Evolutionary conservation across 2,329 filamentous ascomycete species (phyloP).

Genomic region (Hypoxylon sp.): DNA sequence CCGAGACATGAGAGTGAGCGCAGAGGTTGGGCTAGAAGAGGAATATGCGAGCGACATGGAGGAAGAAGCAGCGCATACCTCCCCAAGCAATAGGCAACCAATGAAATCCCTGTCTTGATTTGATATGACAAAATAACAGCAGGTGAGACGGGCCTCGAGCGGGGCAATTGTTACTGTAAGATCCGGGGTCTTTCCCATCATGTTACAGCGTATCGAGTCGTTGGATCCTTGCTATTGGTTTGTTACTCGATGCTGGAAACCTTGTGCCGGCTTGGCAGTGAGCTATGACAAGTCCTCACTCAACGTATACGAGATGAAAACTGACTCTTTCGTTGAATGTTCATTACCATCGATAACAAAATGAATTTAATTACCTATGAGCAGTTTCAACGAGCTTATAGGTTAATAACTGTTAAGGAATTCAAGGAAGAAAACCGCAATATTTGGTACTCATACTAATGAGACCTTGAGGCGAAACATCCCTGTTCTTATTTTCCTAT

Average conservation of each 20-base stretch:
- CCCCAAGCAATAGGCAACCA: slow-evolving; percentile 15
- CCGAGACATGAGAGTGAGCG: slow-evolving; percentile 12
- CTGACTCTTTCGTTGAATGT: not conserved
- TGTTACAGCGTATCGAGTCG: slow-evolving; percentile 17
- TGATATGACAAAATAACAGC: slow-evolving; percentile 22
- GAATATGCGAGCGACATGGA: slow-evolving; percentile 13
- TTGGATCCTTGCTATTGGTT: not conserved
- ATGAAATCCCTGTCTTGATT: slow-evolving; percentile 23
- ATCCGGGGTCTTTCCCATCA: slow-evolving; percentile 21
- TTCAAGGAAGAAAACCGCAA: not conserved
- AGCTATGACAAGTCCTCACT: not conserved
- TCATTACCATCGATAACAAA: not conserved
- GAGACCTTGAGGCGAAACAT: slow-evolving; percentile 17
- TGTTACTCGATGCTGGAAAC: slow-evolving; percentile 12
- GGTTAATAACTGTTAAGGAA: not conserved
- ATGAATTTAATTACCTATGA: not conserved
- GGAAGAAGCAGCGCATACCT: slow-evolving; percentile 2
- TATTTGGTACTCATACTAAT: not conserved
- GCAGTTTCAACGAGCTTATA: not conserved
- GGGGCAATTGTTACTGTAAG: slow-evolving; percentile 33
- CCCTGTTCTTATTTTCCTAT: slow-evolving; percentile 27
- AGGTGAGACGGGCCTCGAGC: slow-evolving; percentile 24
- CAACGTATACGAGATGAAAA: slow-evolving; percentile 12
- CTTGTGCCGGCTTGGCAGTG: slow-evolving; percentile 32
- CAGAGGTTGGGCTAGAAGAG: not conserved